Conservation (phyloP, 208 protist genomes). For the Sergeia podlipaevii region DNA sequence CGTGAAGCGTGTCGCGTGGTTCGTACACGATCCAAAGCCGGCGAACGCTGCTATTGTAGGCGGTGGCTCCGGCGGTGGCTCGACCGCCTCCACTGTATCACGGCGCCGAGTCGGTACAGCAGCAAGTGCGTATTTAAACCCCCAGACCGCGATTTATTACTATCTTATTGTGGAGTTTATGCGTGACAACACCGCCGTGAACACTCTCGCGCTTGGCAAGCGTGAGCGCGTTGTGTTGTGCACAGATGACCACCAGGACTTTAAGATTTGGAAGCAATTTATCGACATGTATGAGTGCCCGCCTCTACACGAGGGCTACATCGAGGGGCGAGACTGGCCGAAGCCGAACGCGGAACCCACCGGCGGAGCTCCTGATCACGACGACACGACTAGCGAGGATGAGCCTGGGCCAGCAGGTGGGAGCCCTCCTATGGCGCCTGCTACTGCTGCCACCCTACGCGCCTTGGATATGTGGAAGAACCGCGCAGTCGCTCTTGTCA, state of each 20-base stretch:
- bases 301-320: conserved; percentile 14
- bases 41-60: neutral
- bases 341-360: neutral
- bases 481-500: conserved; percentile 39
- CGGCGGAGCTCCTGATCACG: conserved; percentile 35
- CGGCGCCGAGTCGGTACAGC: neutral
- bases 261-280: conserved; percentile 76
- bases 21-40: conserved; percentile 53
- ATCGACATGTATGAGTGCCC: conserved; percentile 57
- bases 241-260: conserved; percentile 77
- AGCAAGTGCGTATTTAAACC: neutral
- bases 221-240: conserved; percentile 75
- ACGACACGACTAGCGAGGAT: conserved; percentile 62
- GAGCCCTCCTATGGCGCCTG: neutral
- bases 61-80: neutral
- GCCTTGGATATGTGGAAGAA: conserved; percentile 46
- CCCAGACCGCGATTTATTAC: conserved; percentile 35
- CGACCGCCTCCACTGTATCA: neutral
- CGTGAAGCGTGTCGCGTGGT: conserved; percentile 75
- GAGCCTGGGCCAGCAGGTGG: conserved; percentile 5
- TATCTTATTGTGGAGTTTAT: conserved; percentile 83
- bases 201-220: conserved; percentile 31
- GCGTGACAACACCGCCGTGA: conserved; percentile 36
- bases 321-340: conserved; percentile 14
- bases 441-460: conserved; percentile 9